Percentiles rank a stretch among this genome's conserved stretches.
Evolutionary conservation across 129 eudicot genomes (phyloP).

Genomic region (Saposhnikovia divaricata): DNA sequence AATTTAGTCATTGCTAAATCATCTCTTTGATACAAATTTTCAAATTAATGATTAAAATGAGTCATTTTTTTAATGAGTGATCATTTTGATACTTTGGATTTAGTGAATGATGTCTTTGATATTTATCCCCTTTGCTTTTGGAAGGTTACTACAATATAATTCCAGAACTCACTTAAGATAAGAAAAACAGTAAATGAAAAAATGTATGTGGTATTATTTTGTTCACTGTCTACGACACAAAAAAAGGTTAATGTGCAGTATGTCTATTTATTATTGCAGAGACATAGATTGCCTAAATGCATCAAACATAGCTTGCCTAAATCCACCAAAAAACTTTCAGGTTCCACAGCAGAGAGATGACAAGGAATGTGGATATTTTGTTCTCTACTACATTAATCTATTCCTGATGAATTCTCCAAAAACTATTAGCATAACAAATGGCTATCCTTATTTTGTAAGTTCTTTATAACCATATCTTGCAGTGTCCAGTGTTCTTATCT

Average conservation of each 20-base stretch:
- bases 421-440: constrained; percentile 35
- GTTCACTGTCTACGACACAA: neutral
- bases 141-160: neutral
- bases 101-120: no score
- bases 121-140: neutral
- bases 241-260: neutral
- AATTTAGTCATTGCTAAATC: no score
- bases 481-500: neutral
- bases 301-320: neutral
- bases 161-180: neutral
- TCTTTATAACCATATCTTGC: neutral
- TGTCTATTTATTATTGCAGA: constrained; percentile 3
- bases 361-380: constrained; percentile 42
- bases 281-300: neutral
- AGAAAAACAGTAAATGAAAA: neutral
- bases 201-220: no score
- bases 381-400: constrained; percentile 47
- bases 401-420: constrained; percentile 57
- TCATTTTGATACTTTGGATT: no score
- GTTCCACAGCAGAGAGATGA: constrained; percentile 65
- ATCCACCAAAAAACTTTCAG: constrained; percentile 28
- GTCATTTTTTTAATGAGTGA: no score
- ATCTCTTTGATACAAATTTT: no score
- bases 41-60: no score
- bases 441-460: constrained; percentile 68